Conservation (phyloP, 495 filamentous ascomycete genomes). For the Ascodesmis nigricans region DNA sequence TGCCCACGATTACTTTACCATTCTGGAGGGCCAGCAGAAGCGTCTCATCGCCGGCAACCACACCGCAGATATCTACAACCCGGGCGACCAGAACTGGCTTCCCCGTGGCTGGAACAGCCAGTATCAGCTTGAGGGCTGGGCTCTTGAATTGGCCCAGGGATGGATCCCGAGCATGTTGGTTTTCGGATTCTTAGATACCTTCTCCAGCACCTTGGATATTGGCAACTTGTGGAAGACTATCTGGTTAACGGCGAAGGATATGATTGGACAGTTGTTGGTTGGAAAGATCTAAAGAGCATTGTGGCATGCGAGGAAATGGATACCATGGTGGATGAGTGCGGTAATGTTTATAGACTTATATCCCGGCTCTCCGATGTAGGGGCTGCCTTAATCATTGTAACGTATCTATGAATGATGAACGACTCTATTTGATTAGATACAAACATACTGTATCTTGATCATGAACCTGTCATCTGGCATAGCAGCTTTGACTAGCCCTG, state of each 20-base stretch:
- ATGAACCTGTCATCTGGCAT: too few species aligned
- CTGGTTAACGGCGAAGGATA: slow-evolving; percentile 46
- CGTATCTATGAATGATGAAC: too few species aligned
- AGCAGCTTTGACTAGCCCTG: too few species aligned
- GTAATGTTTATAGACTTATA: too few species aligned
- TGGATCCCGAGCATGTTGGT: slow-evolving; percentile 81
- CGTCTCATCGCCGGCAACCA: slow-evolving; percentile 49
- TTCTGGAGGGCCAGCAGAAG: slow-evolving; percentile 50
- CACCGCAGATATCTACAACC: slow-evolving; percentile 50
- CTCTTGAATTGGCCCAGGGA: slow-evolving; percentile 69
- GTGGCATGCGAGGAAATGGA: too few species aligned
- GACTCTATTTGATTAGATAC: too few species aligned
- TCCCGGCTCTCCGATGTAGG: too few species aligned
- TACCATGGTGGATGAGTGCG: too few species aligned
- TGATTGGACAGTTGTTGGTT: slow-evolving; percentile 43
- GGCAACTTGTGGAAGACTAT: slow-evolving; percentile 57
- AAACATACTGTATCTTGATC: too few species aligned
- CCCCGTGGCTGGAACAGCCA: slow-evolving; percentile 56
- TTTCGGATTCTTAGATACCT: slow-evolving; percentile 64
- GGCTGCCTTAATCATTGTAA: too few species aligned
- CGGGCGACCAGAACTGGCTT: slow-evolving; percentile 58
- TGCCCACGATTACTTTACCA: slow-evolving; percentile 83
- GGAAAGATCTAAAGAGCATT: slow-evolving; percentile 40
- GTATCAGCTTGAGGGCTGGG: slow-evolving; percentile 63
- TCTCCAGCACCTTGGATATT: slow-evolving; percentile 55